phyloP scores from a whole-genome alignment of 331 rosid species.

The Quercus lobata region DNA sequence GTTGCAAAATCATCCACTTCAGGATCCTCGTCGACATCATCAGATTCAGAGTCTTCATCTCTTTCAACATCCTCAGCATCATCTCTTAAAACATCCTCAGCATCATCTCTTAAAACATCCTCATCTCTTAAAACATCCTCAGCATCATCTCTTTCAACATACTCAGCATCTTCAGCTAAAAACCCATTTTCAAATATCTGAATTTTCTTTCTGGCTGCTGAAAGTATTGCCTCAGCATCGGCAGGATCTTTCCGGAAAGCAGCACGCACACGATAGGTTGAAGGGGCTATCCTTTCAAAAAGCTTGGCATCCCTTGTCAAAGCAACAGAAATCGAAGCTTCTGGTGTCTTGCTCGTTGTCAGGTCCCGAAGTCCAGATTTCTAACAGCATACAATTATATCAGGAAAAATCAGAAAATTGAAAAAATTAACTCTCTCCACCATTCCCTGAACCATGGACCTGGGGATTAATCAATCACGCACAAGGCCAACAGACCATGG shows the following conservation, averaged over 20 bases:
- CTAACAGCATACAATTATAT: slow-evolving; percentile 33
- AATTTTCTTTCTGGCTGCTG: slow-evolving; percentile 92
- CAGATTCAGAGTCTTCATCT: slow-evolving; percentile 95
- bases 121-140: slow-evolving; percentile 94
- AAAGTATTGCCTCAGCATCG: slow-evolving; percentile 86
- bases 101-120: slow-evolving; percentile 93
- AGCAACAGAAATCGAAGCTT: slow-evolving; percentile 99
- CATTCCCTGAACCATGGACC: background rate
- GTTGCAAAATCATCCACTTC: slow-evolving; percentile 79
- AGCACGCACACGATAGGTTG: slow-evolving; percentile 91
- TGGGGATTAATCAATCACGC: background rate
- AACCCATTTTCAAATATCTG: slow-evolving; percentile 94
- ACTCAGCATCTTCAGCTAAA: slow-evolving; percentile 77
- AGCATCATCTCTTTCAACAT: slow-evolving; percentile 93
- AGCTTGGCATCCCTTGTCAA: slow-evolving; percentile 97
- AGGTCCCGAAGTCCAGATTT: slow-evolving; percentile 99
- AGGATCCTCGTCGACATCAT: slow-evolving; percentile 94
- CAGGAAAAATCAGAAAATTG: slow-evolving; percentile 17
- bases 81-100: slow-evolving; percentile 59
- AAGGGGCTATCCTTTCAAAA: slow-evolving; percentile 98
- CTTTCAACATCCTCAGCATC: slow-evolving; percentile 92
- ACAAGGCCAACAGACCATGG: background rate
- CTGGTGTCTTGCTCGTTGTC: slow-evolving; percentile 97
- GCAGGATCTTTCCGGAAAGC: slow-evolving; percentile 91
- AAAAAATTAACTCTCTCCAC: background rate